Evolutionary conservation across 1,139 yeast species (phyloP).

Genomic region (Magnusiomyces sp.): DNA sequence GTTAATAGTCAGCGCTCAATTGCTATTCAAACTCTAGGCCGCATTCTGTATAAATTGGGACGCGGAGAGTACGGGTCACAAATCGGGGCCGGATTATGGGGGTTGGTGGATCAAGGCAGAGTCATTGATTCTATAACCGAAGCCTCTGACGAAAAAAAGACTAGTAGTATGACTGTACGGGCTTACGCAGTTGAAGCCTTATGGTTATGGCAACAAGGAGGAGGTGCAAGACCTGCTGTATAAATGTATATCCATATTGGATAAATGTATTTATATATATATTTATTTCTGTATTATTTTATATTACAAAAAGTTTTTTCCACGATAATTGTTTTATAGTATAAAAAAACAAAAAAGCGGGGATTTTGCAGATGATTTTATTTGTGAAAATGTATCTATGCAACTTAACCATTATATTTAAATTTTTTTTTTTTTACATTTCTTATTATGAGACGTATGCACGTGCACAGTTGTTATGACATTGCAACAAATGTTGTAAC

Average conservation of each 20-base stretch:
- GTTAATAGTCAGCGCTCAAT: constrained; percentile 80
- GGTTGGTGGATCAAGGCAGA: constrained; percentile 53
- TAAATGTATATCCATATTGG: no score
- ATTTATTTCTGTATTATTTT: no score
- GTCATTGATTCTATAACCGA: constrained; percentile 65
- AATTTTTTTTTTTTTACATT: neutral
- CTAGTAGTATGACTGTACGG: constrained; percentile 65
- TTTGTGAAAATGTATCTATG: neutral
- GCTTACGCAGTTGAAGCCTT: constrained; percentile 87
- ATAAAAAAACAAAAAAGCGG: no score
- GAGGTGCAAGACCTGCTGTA: constrained; percentile 20
- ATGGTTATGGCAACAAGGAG: constrained; percentile 82
- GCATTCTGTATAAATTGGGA: constrained; percentile 76
- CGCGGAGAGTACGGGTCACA: constrained; percentile 37
- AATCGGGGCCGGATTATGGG: constrained; percentile 66
- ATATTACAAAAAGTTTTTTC: no score
- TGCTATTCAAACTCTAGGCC: constrained; percentile 79
- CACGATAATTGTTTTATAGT: no score
- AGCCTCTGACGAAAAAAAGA: constrained; percentile 61
- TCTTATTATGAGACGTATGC: no score
- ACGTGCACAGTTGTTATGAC: no score
- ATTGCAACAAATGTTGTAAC: no score
- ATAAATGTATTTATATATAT: neutral
- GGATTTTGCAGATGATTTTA: neutral
- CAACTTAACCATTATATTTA: neutral